Evolutionary conservation across 2,329 filamentous ascomycete species (phyloP).

Genomic region (Aspergillus sp.): DNA sequence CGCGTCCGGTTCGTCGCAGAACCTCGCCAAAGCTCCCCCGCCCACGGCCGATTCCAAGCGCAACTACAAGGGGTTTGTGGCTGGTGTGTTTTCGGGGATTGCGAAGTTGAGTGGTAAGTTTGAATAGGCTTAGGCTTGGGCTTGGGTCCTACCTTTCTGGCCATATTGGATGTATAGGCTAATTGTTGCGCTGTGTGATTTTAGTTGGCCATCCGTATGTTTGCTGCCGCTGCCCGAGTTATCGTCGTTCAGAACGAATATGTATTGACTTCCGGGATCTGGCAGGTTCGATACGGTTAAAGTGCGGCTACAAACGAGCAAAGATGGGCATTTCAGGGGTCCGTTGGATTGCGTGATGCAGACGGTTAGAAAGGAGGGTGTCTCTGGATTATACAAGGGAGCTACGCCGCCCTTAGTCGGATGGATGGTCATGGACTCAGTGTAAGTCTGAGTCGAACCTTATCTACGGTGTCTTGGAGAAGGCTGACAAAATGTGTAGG

Average conservation of each 20-base stretch:
- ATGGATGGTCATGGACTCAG: slow-evolving; percentile 97
- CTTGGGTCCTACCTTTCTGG: not conserved
- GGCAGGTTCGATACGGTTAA: slow-evolving; percentile 93
- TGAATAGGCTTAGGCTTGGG: not conserved
- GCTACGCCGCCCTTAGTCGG: slow-evolving; percentile 87
- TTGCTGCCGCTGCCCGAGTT: not conserved
- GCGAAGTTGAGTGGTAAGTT: slow-evolving; percentile 77
- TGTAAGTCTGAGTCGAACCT: slow-evolving; percentile 41
- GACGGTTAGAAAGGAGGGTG: slow-evolving; percentile 81
- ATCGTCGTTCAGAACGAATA: not conserved
- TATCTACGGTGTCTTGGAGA: not conserved
- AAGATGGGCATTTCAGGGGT: slow-evolving; percentile 74
- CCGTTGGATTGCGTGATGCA: slow-evolving; percentile 82
- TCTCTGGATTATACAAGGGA: slow-evolving; percentile 88
- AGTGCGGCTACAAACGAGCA: slow-evolving; percentile 87
- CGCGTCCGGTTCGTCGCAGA: slow-evolving; percentile 5
- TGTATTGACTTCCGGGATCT: not conserved
- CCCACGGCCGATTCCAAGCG: slow-evolving; percentile 26
- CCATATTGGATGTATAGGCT: not conserved
- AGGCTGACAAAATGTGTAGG: slow-evolving; percentile 33
- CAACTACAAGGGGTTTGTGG: slow-evolving; percentile 94
- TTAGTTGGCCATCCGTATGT: slow-evolving; percentile 61
- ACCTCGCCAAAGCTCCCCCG: not conserved
- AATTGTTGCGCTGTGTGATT: not conserved
- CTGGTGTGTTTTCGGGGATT: slow-evolving; percentile 92